Conservation (phyloP, 257 asterid species). For the Solanum etuberosum region DNA sequence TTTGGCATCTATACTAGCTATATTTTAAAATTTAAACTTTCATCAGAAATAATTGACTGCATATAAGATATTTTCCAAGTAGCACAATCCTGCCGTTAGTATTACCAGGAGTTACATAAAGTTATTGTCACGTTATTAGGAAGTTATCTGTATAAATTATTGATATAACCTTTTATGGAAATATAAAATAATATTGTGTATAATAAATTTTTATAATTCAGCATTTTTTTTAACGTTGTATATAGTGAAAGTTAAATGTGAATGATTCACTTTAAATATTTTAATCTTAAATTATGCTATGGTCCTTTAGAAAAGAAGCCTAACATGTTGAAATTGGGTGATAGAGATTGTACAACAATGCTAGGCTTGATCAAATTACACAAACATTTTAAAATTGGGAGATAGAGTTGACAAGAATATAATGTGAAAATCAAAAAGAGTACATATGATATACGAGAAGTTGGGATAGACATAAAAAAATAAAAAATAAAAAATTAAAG, state of each 20-base stretch:
- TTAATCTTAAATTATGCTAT: background rate
- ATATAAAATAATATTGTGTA: background rate
- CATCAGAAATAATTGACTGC: background rate
- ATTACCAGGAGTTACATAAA: background rate
- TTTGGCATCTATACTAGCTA: background rate
- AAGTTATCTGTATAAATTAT: no score
- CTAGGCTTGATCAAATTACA: background rate
- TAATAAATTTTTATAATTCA: background rate
- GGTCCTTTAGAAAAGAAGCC: background rate
- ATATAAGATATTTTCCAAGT: background rate
- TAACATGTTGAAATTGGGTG: background rate
- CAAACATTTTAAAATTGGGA: background rate
- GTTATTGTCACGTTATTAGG: no score
- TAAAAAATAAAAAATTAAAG: background rate
- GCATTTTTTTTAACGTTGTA: accelerated
- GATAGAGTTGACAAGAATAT: background rate
- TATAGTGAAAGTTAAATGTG: background rate
- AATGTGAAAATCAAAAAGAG: background rate
- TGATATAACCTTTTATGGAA: no score
- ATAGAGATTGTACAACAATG: background rate
- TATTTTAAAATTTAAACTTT: background rate
- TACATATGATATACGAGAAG: background rate
- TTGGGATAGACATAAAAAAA: background rate
- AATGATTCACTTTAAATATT: background rate
- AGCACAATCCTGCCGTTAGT: background rate